Evolutionary conservation across 257 asterid genomes (phyloP), one percentile per base, ranked within the genome.

Genomic region (Rhazya stricta): DNA sequence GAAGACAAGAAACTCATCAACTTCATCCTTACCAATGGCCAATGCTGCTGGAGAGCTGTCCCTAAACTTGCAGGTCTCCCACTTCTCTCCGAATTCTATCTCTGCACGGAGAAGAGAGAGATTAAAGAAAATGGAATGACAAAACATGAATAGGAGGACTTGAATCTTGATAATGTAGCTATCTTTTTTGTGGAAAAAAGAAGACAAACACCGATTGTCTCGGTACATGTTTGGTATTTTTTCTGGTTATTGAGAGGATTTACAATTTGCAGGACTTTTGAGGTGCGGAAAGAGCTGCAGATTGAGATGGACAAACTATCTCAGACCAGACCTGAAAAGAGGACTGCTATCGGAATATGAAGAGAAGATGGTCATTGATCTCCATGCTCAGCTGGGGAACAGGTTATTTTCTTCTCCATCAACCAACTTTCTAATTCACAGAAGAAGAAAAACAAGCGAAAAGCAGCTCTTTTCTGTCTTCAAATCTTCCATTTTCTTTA

Each of bases 241-340:
- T 46, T 72, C 62, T 25, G 50, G 29, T 9, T 21, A 48, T 74
- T 19, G 25, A 8, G 0, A 25, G 57, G 19, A 21, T 29, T 30
- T 41, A 21, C 16, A 37, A 27, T 46, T 70, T 85, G 66, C 84
- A 94, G 98, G 97, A 75, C 79, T 94, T 51, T 77, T 94, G 83
- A 88, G 98, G 76, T 94, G 98, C 79, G 97, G 98, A 67, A 94
- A 94, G 85, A 94, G 98, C 81, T 94, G 98, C 83, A 85, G 98
- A 82, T 74, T 91, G 74, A 88, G 98, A 83, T 94, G 98, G 98
- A 91, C 96, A 9, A 94, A 94, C 67, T 94, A 94, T 75, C 84
- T 94, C 6, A 88, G 98, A 76, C 98, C 98, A 63, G 98, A 90
- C 78, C 89, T 94, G 80, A 94, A 94, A 74, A 89, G 98, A 81